Evolutionary conservation across 257 asterid genomes (phyloP).

Genomic region (Perilla frutescens): DNA sequence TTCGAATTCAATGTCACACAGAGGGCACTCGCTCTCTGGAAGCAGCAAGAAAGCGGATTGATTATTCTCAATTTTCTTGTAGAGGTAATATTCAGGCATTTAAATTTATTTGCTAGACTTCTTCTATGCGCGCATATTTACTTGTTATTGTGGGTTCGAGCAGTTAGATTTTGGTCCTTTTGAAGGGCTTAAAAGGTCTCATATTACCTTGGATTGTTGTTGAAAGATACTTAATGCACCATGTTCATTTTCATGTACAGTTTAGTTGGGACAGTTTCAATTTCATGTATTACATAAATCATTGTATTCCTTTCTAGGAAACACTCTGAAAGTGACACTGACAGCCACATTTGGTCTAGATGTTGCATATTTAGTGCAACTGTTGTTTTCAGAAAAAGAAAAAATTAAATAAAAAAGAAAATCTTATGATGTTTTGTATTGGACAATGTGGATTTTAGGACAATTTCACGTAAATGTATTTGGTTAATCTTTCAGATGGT

Average conservation of each 20-base stretch:
- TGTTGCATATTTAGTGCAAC: neutral
- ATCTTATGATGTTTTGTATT: too few species aligned
- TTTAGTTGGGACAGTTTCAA: neutral
- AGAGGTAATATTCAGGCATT: constrained; percentile 42
- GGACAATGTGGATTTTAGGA: too few species aligned
- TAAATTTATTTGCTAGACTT: neutral
- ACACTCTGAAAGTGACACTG: too few species aligned
- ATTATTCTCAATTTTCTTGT: constrained; percentile 31
- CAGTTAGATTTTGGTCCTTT: neutral
- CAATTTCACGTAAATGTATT: too few species aligned
- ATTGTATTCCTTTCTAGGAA: neutral
- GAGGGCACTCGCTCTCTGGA: constrained; percentile 29
- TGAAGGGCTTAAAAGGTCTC: too few species aligned
- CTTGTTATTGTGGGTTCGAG: neutral
- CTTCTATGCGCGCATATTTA: neutral
- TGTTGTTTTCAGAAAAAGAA: neutral
- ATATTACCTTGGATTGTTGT: neutral
- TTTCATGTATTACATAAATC: neutral
- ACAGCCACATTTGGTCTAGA: neutral
- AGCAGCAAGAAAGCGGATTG: constrained; percentile 19
- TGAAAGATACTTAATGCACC: neutral
- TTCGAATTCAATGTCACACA: constrained; percentile 30
- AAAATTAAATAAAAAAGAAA: too few species aligned
- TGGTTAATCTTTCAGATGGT: too few species aligned
- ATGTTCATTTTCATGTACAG: constrained; percentile 5